These are phyloP conservation scores for Isoetes taiwanensis DNA, from an alignment of 75 land plant genomes.

Conservation along the genomic window DNA sequence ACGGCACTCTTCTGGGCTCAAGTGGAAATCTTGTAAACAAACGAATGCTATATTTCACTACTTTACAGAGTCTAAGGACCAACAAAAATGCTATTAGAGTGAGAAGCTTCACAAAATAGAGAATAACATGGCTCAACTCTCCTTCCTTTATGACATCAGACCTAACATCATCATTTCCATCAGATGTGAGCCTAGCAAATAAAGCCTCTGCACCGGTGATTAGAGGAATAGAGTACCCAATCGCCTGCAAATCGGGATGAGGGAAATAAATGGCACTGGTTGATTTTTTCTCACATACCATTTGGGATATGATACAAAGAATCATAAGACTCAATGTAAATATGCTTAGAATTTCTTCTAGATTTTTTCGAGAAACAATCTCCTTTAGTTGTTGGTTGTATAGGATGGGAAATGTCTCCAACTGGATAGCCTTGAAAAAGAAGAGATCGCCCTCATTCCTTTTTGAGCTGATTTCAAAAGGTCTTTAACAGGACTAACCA, in stretches of 20 bases:
- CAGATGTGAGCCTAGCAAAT: constrained; percentile 26
- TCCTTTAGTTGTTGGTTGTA: constrained; percentile 46
- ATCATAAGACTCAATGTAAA: constrained; percentile 38
- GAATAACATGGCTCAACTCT: constrained; percentile 21
- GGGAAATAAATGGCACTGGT: constrained; percentile 46
- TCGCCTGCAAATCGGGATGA: constrained; percentile 52
- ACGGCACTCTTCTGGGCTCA: constrained; percentile 43
- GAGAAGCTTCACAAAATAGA: constrained; percentile 40
- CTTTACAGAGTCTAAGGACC: constrained; percentile 41
- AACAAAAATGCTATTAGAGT: constrained; percentile 40
- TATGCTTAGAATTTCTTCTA: constrained; percentile 39
- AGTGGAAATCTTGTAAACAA: constrained; percentile 31
- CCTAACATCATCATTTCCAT: not conserved
- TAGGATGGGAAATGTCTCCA: constrained; percentile 46
- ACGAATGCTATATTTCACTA: constrained; percentile 43
- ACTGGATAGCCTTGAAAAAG: constrained; percentile 25
- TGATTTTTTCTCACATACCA: constrained; percentile 18
- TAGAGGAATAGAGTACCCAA: constrained; percentile 60
- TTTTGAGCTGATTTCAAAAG: constrained; percentile 36
- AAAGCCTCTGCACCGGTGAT: constrained; percentile 43
- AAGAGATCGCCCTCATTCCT: constrained; percentile 37
- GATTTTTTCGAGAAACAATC: constrained; percentile 37
- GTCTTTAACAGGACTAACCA: constrained; percentile 36
- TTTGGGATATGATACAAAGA: constrained; percentile 39
- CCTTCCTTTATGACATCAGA: constrained; percentile 9